Evolutionary conservation across 2,329 filamentous ascomycete genomes (phyloP).

Genomic region (Incumbomyces lentus): DNA sequence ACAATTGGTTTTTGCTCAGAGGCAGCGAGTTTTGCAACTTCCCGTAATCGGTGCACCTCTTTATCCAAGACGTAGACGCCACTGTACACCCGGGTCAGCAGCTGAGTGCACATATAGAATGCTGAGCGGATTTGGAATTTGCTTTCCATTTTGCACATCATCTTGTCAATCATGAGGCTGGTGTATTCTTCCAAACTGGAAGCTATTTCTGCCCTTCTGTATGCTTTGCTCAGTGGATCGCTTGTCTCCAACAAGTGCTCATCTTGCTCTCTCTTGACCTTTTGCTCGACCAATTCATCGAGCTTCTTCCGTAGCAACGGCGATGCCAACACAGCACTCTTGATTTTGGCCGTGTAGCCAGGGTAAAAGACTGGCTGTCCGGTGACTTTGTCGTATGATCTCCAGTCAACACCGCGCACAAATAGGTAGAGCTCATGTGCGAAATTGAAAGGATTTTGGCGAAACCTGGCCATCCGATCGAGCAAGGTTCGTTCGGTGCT

Average conservation of each 20-base stretch:
- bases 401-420: constrained; percentile 88
- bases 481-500: constrained; percentile 40
- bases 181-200: constrained; percentile 67
- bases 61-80: constrained; percentile 92
- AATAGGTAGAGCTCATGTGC: constrained; percentile 88
- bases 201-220: constrained; percentile 56
- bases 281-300: constrained; percentile 60
- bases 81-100: constrained; percentile 87
- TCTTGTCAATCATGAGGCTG: constrained; percentile 77
- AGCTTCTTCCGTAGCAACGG: constrained; percentile 67
- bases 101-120: constrained; percentile 79
- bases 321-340: constrained; percentile 61
- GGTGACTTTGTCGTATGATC: constrained; percentile 80
- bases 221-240: constrained; percentile 24
- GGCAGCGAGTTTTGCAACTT: constrained; percentile 71
- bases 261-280: constrained; percentile 64
- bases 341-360: constrained; percentile 88
- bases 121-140: constrained; percentile 83
- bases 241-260: constrained; percentile 42
- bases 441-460: constrained; percentile 63
- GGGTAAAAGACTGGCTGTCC: constrained; percentile 89
- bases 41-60: constrained; percentile 73
- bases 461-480: constrained; percentile 77
- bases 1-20: constrained; percentile 90
- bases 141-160: constrained; percentile 99